These are phyloP conservation scores for Saccharum hybrid DNA, from an alignment of 202 grass and related monocot genomes.

Conservation along the genomic window DNA sequence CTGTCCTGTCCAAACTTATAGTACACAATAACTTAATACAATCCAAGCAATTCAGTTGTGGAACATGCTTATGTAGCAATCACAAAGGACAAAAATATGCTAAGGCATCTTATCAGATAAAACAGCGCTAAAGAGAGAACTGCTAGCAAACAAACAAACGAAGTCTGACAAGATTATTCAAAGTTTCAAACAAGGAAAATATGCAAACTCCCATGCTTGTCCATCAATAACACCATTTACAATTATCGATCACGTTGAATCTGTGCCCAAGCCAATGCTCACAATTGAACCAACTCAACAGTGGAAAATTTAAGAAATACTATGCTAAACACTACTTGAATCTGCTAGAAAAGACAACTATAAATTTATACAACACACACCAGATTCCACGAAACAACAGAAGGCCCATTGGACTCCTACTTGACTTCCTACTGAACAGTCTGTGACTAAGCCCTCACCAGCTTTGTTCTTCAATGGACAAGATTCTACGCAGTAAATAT, in stretches of 20 bases:
- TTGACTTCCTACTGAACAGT: neutral
- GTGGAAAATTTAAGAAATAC: neutral
- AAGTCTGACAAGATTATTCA: neutral
- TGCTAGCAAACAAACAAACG: neutral
- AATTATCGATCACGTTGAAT: neutral
- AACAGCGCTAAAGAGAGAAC: neutral
- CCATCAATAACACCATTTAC: neutral
- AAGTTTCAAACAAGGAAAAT: constrained; percentile 3
- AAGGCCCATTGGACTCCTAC: neutral
- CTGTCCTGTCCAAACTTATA: neutral
- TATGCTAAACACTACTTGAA: neutral
- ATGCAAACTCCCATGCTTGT: neutral
- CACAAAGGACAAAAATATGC: neutral
- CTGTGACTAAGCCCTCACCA: neutral
- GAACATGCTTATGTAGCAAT: neutral
- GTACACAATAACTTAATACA: no score
- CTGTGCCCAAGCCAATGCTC: neutral
- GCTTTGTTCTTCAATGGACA: neutral
- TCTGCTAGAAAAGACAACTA: neutral
- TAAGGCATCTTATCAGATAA: neutral
- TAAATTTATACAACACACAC: neutral
- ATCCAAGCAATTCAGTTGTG: neutral
- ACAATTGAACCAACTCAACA: neutral
- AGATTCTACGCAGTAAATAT: neutral
- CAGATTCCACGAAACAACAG: constrained; percentile 17